Conservation (phyloP, 345 rosid species). For the Salix purpurea region DNA sequence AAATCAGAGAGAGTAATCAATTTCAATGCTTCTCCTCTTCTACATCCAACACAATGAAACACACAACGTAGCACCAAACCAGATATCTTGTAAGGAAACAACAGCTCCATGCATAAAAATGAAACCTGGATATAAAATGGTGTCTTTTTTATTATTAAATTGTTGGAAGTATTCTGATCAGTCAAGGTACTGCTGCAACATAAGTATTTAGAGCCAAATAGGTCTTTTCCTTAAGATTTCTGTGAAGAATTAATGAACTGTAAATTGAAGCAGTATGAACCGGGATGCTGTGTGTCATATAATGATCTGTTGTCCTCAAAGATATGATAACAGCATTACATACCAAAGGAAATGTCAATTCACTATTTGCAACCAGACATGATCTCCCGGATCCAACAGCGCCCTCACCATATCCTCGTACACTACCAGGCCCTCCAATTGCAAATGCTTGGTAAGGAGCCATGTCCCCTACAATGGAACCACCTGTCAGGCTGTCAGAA, state of each 20-base stretch:
- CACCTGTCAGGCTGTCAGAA: constrained; percentile 76
- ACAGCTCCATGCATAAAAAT: neutral
- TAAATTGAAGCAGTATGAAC: neutral
- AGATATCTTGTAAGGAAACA: neutral
- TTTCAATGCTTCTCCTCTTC: neutral
- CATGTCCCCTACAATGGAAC: constrained; percentile 98
- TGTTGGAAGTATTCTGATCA: neutral
- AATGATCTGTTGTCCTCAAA: neutral
- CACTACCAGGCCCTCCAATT: constrained; percentile 83
- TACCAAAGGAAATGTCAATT: constrained; percentile 80
- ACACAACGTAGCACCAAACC: neutral
- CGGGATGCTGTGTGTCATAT: neutral
- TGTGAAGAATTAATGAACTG: neutral
- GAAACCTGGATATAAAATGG: neutral
- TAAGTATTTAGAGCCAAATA: neutral
- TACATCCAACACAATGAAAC: neutral
- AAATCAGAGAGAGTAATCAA: neutral
- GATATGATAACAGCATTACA: neutral
- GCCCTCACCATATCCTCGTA: constrained; percentile 93
- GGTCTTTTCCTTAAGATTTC: neutral
- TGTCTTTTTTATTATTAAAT: neutral
- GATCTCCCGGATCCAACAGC: constrained; percentile 94
- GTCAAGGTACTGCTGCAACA: neutral
- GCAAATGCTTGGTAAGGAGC: constrained; percentile 98
- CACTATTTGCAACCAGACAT: constrained; percentile 79